Conservation (phyloP, 2,329 filamentous ascomycete genomes). For the Pyrenochaeta sp. region DNA sequence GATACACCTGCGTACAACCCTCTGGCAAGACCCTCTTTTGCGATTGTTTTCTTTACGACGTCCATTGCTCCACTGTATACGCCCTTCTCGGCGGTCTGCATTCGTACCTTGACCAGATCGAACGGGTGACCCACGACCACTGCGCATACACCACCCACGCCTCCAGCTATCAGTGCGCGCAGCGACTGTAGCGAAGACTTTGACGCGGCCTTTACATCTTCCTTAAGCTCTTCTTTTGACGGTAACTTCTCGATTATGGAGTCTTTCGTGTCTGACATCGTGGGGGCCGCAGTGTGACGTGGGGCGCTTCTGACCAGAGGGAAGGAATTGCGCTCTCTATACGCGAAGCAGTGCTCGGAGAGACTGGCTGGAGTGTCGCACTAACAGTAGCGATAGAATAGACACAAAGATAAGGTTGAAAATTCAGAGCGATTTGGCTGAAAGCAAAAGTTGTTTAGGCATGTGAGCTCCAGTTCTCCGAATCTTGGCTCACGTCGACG, state of each 20-base stretch:
- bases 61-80: conserved; percentile 91
- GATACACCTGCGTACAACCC: conserved; percentile 97
- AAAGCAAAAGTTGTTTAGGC: conserved; percentile 25
- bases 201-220: conserved; percentile 60
- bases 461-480: conserved; percentile 42
- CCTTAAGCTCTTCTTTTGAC: conserved; percentile 57
- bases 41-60: conserved; percentile 87
- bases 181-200: conserved; percentile 69
- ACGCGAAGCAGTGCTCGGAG: neutral
- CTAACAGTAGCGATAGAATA: neutral
- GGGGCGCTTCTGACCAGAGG: conserved; percentile 7
- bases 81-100: conserved; percentile 94
- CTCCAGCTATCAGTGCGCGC: conserved; percentile 86
- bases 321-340: conserved; percentile 11
- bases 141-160: conserved; percentile 91
- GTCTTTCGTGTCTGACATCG: conserved; percentile 35
- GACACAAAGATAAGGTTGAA: conserved; percentile 4
- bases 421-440: conserved; percentile 16
- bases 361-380: neutral
- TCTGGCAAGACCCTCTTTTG: conserved; percentile 78
- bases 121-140: conserved; percentile 95
- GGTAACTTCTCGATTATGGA: conserved; percentile 42
- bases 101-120: conserved; percentile 94
- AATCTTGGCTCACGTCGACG: conserved; percentile 35
- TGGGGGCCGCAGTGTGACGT: conserved; percentile 8